phyloP scores from a whole-genome alignment of 1,139 yeast species.

The Hansenula sp. region DNA sequence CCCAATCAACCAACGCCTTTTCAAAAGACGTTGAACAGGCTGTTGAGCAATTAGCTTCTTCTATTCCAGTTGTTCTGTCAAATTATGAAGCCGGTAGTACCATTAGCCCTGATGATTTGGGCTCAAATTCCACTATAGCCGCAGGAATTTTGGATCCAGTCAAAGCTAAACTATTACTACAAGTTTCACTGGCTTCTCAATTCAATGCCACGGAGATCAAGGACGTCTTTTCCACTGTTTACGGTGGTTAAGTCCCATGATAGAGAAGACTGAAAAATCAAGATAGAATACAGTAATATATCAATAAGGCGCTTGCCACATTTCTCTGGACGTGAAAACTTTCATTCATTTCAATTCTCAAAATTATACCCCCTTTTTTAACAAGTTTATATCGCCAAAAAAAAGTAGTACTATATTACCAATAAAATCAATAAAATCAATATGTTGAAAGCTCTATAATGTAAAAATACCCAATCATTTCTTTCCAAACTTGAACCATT shows the following conservation, averaged over 20 bases:
- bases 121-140: constrained; percentile 33
- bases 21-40: neutral
- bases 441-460: neutral
- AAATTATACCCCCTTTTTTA: too few relatives aligned
- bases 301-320: neutral
- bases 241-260: constrained; percentile 29
- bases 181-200: constrained; percentile 45
- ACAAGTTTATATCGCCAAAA: too few relatives aligned
- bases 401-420: too few relatives aligned
- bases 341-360: too few relatives aligned
- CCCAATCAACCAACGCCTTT: constrained; percentile 5
- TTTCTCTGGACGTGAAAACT: neutral
- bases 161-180: constrained; percentile 48
- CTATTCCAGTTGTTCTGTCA: constrained; percentile 13
- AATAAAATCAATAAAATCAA: too few relatives aligned
- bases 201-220: constrained; percentile 37
- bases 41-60: neutral
- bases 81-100: constrained; percentile 15
- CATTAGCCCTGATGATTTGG: constrained; percentile 32
- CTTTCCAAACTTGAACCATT: constrained; percentile 34
- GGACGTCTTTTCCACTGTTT: constrained; percentile 41
- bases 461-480: constrained; percentile 16
- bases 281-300: too few relatives aligned
- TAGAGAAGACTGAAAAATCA: neutral
- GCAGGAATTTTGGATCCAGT: constrained; percentile 53